phyloP scores from a whole-genome alignment of 257 asterid genomes.

The Solanum paucissectum region DNA sequence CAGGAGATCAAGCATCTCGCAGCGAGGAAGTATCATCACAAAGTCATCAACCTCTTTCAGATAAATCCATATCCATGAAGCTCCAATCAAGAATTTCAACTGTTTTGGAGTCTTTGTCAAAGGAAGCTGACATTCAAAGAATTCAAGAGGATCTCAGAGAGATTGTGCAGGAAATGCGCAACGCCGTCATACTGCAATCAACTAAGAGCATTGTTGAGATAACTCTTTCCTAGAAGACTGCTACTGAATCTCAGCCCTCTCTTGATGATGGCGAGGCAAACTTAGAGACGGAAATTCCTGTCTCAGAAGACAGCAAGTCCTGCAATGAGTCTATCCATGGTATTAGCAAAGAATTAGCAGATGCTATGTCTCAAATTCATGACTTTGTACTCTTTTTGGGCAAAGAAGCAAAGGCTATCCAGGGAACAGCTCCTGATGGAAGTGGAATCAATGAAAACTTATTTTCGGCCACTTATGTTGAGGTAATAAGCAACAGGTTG shows the following conservation, averaged over 20 bases:
- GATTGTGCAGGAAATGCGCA: conserved; percentile 46
- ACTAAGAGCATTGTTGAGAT: conserved; percentile 15
- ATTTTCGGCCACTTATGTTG: conserved; percentile 46
- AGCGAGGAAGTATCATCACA: conserved; percentile 8
- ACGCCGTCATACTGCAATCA: conserved; percentile 18
- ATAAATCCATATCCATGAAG: conserved; percentile 26
- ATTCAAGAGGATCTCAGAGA: conserved; percentile 36
- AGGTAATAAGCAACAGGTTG: conserved; percentile 23
- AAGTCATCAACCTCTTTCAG: conserved; percentile 23
- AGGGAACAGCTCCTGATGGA: conserved; percentile 37
- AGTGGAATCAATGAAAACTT: conserved; percentile 39
- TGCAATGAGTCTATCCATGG: conserved; percentile 13
- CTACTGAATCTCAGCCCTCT: conserved; percentile 7
- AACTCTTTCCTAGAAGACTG: conserved; percentile 13
- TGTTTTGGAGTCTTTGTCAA: conserved; percentile 45
- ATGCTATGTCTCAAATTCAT: conserved; percentile 53
- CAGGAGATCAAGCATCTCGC: conserved; percentile 12
- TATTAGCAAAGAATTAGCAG: conserved; percentile 31
- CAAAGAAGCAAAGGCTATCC: conserved; percentile 52
- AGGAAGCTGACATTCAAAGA: conserved; percentile 42
- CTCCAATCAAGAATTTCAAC: conserved; percentile 48
- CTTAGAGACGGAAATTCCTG: conserved; percentile 15
- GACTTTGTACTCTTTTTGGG: conserved; percentile 56
- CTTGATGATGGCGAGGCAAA: conserved; percentile 19
- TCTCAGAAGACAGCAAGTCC: conserved; percentile 20